These are phyloP conservation scores for Euphorbia lathyris DNA, from an alignment of 345 rosid species.

Conservation along the genomic window DNA sequence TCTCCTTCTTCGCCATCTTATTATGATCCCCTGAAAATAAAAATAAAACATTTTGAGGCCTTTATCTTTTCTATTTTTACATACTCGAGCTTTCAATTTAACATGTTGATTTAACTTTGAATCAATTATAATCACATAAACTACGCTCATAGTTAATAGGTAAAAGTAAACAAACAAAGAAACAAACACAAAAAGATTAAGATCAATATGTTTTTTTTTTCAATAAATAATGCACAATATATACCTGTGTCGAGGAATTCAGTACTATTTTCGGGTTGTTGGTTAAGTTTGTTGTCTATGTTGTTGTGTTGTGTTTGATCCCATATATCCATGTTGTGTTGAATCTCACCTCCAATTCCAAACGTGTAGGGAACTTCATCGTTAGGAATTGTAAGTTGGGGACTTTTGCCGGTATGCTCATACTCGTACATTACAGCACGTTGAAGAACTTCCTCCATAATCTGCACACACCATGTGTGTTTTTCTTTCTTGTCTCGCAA, in stretches of 20 bases:
- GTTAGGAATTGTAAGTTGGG: not conserved
- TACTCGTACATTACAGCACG: slow-evolving; percentile 16
- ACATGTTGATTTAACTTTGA: no score
- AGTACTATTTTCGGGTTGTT: not conserved
- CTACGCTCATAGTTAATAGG: no score
- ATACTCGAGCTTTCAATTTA: no score
- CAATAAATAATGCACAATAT: no score
- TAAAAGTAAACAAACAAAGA: no score
- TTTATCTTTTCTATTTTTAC: no score
- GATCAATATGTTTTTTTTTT: no score
- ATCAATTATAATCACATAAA: no score
- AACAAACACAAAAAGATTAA: no score
- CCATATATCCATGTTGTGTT: not conserved
- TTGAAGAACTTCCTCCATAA: slow-evolving; percentile 39
- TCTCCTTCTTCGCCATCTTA: not conserved
- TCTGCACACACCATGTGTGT: slow-evolving; percentile 42
- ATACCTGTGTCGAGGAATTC: not conserved
- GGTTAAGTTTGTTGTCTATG: not conserved
- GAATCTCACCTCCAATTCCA: not conserved
- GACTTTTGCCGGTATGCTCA: slow-evolving; percentile 23
- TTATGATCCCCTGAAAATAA: not conserved
- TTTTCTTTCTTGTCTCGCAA: slow-evolving; percentile 34
- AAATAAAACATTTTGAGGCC: no score
- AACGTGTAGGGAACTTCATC: not conserved
- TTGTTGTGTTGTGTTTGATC: not conserved